Percentiles rank a stretch among this genome's conserved stretches.
Evolutionary conservation across 2,329 filamentous ascomycete species (phyloP).

Genomic region (Stemphylium vesicarium): DNA sequence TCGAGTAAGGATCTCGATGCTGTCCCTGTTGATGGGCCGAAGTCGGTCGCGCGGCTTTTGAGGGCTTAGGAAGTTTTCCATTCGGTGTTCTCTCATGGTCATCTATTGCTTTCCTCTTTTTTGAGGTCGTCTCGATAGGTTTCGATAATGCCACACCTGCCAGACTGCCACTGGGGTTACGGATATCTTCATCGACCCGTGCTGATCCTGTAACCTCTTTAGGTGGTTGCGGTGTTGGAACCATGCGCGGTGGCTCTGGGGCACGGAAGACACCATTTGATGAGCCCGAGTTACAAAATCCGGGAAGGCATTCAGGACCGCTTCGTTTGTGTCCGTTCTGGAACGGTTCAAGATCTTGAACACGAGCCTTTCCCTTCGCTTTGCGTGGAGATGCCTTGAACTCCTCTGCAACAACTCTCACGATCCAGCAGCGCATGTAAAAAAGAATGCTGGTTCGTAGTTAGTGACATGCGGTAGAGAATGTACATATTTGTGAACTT

Average conservation of each 20-base stretch:
- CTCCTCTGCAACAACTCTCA: conserved; percentile 3
- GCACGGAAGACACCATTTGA: background rate
- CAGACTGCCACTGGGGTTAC: background rate
- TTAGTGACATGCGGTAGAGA: background rate
- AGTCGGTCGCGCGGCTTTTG: background rate
- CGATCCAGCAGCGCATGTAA: conserved; percentile 22
- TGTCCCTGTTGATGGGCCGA: background rate
- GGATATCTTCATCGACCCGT: background rate
- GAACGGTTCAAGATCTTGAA: background rate
- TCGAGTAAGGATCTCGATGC: conserved; percentile 8
- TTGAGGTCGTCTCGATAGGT: background rate
- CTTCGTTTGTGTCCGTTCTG: background rate
- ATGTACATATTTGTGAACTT: background rate
- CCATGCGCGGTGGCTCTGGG: conserved; percentile 1
- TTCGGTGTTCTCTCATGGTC: conserved; percentile 1
- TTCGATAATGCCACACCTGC: background rate
- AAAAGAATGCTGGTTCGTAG: conserved; percentile 8
- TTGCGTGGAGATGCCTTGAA: conserved; percentile 1
- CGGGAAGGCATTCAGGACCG: background rate
- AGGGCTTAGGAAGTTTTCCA: conserved; percentile 14
- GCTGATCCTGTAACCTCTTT: background rate
- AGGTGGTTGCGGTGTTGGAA: background rate
- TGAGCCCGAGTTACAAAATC: background rate
- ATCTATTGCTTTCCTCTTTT: conserved; percentile 14
- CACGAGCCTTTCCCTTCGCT: conserved; percentile 7